Evolutionary conservation across 75 land plant species (phyloP), one percentile per base, ranked within the genome.

Genomic region (Sequoia sempervirens): DNA sequence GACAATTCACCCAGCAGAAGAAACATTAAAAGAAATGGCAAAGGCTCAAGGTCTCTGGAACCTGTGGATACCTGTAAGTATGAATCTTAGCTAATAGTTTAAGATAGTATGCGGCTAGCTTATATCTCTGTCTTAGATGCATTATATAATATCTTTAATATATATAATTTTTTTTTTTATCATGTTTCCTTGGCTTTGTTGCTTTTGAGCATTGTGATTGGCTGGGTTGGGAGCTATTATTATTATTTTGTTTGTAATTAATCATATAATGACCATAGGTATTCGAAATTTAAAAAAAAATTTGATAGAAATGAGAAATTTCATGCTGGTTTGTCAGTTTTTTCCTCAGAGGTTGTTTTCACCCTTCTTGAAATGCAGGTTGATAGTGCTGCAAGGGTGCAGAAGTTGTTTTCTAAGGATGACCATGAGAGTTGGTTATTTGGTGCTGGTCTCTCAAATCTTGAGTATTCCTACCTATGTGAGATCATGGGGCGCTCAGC

Each of bases 31-130:
- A 85, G 87, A 89, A 68, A 73, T 93, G 84, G 99, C 99, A 20
- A 96, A 91, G 85, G 85, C 84, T 70, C 90, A 89, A 85, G 99
- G 99, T 70, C 91, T 97, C n/a, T 97, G 99, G 99, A 97, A 97
- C 83, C 85, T 97, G 45, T 97, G 91, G 91, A 88, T 97, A 85
- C 99, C 99, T 69, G 99, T 97, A 92, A 79, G 90, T 74, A 54
- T 75, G 23, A 37, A 45, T 54, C 58, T 83, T 72, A 4, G n/a
- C 47, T 53, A 52, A 53, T 53, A 13, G 14, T 53, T 52, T 28
- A 38, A 5, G 26, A 78, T 7, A 26, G 14, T 43, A 43, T 53
- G 41, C 40, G 43, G 17, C 46, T 53, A 72, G 43, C 53, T 46
- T 53, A 17, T 68, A 43, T 52, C 70, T 46, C 32, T 68, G 10